Percentiles rank a stretch among this genome's conserved stretches.
phyloP scores from a whole-genome alignment of 257 asterid species.

The Primulina eburnea region DNA sequence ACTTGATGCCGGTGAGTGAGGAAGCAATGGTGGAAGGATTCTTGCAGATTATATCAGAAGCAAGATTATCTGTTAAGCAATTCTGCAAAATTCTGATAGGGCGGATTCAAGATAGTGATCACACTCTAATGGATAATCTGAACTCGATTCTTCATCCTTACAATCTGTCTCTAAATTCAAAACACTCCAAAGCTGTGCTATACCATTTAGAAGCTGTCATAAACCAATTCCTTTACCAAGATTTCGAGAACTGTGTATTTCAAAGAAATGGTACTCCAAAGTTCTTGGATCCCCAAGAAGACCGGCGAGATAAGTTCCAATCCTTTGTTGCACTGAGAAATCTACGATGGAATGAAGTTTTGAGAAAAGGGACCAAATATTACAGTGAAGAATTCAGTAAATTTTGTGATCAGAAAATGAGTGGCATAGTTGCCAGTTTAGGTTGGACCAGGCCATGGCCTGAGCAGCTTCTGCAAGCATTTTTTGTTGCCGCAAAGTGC shows the following conservation, averaged over 20 bases:
- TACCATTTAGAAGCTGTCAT: slow-evolving; percentile 82
- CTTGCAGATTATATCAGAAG: slow-evolving; percentile 78
- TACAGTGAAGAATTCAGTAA: slow-evolving; percentile 87
- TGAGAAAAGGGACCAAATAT: slow-evolving; percentile 80
- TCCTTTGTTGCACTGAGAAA: slow-evolving; percentile 71
- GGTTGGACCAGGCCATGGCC: slow-evolving; percentile 93
- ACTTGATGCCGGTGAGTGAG: slow-evolving; percentile 53
- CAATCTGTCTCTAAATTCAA: slow-evolving; percentile 55
- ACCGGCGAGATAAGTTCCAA: slow-evolving; percentile 59
- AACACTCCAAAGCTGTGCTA: slow-evolving; percentile 50
- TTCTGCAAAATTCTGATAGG: slow-evolving; percentile 68
- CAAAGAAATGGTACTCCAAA: slow-evolving; percentile 69
- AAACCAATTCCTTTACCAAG: slow-evolving; percentile 76
- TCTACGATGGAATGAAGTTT: slow-evolving; percentile 84
- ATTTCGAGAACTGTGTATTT: slow-evolving; percentile 76
- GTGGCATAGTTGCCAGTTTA: slow-evolving; percentile 47
- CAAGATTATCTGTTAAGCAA: slow-evolving; percentile 77
- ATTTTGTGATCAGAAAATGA: slow-evolving; percentile 94
- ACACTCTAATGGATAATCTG: slow-evolving; percentile 43
- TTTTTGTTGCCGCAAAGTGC: slow-evolving; percentile 88
- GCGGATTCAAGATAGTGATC: slow-evolving; percentile 54
- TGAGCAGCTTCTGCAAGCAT: slow-evolving; percentile 85
- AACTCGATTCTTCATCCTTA: slow-evolving; percentile 61
- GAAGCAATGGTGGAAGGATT: slow-evolving; percentile 83
- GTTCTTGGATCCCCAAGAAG: slow-evolving; percentile 62